A percentile compares a stretch with the other conserved stretches of the same genome.
Evolutionary conservation across 148 eudicot genomes (phyloP).

Genomic region (Silene uniflora): DNA sequence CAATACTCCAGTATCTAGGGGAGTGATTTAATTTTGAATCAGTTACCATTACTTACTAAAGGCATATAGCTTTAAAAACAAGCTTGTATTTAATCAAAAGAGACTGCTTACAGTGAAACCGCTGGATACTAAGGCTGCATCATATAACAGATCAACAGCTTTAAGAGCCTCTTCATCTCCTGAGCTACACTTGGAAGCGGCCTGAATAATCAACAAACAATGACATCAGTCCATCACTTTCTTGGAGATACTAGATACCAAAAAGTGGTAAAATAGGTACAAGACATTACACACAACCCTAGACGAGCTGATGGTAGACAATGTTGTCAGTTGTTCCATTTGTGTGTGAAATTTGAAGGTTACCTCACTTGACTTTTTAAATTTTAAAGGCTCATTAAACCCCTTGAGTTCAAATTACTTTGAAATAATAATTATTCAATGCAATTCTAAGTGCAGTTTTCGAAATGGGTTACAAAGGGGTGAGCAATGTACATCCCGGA

Average conservation of each 20-base stretch:
- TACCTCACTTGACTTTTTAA: too few relatives aligned
- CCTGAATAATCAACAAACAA: slow-evolving; percentile 38
- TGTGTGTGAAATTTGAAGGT: neutral
- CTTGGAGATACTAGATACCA: neutral
- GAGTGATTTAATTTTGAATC: neutral
- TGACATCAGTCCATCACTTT: neutral
- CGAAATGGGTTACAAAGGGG: too few relatives aligned
- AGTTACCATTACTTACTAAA: neutral
- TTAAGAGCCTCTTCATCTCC: slow-evolving; percentile 77
- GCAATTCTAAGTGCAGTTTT: too few relatives aligned
- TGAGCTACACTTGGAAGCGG: slow-evolving; percentile 52
- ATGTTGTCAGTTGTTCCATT: neutral
- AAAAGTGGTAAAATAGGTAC: neutral
- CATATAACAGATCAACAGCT: slow-evolving; percentile 89
- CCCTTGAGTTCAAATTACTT: too few relatives aligned
- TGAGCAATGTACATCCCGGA: too few relatives aligned
- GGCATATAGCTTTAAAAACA: neutral
- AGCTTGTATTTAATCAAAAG: neutral
- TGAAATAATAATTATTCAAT: too few relatives aligned
- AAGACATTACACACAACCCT: too few relatives aligned
- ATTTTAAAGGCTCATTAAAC: too few relatives aligned
- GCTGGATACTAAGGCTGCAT: slow-evolving; percentile 77
- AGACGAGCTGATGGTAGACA: neutral
- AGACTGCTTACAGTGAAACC: slow-evolving; percentile 85
- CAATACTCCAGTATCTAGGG: neutral